phyloP scores from a whole-genome alignment of 176 grass and related monocot species.

The Neostapfia colusana region DNA sequence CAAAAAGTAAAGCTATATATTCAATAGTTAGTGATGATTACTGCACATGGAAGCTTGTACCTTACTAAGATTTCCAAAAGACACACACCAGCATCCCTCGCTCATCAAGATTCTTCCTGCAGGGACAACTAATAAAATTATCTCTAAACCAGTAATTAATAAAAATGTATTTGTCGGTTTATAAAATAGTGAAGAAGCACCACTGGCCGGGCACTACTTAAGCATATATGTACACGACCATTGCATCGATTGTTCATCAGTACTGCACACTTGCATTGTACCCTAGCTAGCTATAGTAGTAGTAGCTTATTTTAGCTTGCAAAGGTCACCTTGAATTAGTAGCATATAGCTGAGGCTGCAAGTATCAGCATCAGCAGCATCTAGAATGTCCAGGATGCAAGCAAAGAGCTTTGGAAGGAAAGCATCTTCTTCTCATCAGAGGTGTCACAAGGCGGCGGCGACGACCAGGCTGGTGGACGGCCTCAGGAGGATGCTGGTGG shows the following conservation, averaged over 20 bases:
- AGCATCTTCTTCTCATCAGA: conserved; percentile 12
- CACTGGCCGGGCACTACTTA: conserved; percentile 26
- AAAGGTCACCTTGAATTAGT: background rate
- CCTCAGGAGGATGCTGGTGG: conserved; percentile 71
- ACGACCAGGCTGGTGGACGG: conserved; percentile 54
- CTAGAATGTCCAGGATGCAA: conserved; percentile 66
- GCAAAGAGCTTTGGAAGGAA: conserved; percentile 63
- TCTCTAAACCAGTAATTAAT: background rate
- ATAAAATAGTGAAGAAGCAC: background rate
- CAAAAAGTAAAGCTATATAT: too few species aligned
- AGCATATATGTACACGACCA: conserved; percentile 29
- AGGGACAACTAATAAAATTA: conserved; percentile 28
- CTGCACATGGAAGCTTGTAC: conserved; percentile 55
- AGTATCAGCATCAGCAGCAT: background rate
- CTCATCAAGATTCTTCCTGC: conserved; percentile 18
- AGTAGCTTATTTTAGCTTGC: too few species aligned
- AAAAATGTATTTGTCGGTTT: background rate
- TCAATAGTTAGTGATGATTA: conserved; percentile 49
- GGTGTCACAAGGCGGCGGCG: background rate
- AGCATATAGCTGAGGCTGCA: background rate
- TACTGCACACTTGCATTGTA: too few species aligned
- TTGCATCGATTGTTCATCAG: too few species aligned
- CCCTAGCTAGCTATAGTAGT: too few species aligned
- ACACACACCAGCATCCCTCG: background rate
- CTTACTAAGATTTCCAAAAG: conserved; percentile 47